These are phyloP conservation scores for Botrytis paeoniae DNA, from an alignment of 2,329 filamentous ascomycete genomes.

Conservation along the genomic window DNA sequence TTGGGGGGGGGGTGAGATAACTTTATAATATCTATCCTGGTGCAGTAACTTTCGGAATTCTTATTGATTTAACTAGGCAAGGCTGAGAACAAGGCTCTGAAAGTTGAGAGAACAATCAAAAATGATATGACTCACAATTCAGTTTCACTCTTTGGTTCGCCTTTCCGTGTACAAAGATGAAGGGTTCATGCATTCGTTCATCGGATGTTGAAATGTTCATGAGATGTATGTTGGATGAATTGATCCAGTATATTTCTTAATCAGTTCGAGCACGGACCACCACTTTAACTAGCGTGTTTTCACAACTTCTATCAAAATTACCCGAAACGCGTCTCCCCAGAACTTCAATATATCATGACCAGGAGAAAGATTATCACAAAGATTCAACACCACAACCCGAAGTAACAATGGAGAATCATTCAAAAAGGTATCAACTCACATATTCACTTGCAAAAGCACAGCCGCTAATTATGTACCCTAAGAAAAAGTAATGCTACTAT, in stretches of 20 bases:
- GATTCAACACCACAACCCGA: not conserved
- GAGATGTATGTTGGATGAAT: not conserved
- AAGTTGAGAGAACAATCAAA: not conserved
- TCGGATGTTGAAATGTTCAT: not conserved
- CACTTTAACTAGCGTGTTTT: slow-evolving; percentile 8
- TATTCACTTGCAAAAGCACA: not conserved
- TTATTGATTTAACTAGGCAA: not conserved
- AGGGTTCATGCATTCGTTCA: not conserved
- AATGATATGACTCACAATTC: not conserved
- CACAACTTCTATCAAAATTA: slow-evolving; percentile 7
- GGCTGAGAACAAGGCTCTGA: not conserved
- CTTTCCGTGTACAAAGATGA: not conserved
- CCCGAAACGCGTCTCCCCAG: slow-evolving; percentile 1
- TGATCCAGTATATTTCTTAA: not conserved
- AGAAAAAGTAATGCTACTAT: slow-evolving; percentile 13
- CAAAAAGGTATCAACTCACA: slow-evolving; percentile 11
- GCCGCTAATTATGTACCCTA: not conserved
- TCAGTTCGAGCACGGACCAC: not conserved
- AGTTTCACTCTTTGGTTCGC: not conserved
- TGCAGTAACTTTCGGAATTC: not conserved
- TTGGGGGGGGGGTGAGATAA: not conserved
- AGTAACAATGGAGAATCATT: slow-evolving; percentile 7
- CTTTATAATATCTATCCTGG: not conserved
- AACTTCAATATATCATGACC: slow-evolving; percentile 7
- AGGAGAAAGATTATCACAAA: not conserved